phyloP scores from a whole-genome alignment of 2,329 filamentous ascomycete species.

The Uncinocarpus reesii region DNA sequence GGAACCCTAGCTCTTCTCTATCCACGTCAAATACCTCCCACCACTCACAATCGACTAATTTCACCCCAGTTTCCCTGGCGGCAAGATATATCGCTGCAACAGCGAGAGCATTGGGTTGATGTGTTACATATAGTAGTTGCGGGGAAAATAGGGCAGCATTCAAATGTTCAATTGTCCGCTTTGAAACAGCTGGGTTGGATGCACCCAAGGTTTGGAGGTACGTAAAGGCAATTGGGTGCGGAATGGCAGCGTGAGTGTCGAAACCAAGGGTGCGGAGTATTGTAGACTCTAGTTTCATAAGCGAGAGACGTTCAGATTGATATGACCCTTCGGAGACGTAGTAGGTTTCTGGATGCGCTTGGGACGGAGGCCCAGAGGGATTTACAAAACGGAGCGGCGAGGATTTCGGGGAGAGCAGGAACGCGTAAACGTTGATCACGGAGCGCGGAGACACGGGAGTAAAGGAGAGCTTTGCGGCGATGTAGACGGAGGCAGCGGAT shows the following conservation, averaged over 20 bases:
- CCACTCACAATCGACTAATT: constrained; percentile 77
- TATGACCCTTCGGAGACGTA: constrained; percentile 67
- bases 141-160: constrained; percentile 78
- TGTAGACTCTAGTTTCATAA: constrained; percentile 66
- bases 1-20: constrained; percentile 82
- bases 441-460: constrained; percentile 67
- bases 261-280: constrained; percentile 70
- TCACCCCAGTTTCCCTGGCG: constrained; percentile 62
- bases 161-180: constrained; percentile 62
- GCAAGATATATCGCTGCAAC: constrained; percentile 87
- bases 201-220: constrained; percentile 85
- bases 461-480: constrained; percentile 72
- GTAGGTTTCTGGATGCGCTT: constrained; percentile 45
- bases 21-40: constrained; percentile 98
- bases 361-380: constrained; percentile 21
- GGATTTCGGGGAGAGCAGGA: constrained; percentile 54
- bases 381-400: constrained; percentile 44
- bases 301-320: constrained; percentile 49
- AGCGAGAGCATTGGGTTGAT: constrained; percentile 76
- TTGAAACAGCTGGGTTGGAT: constrained; percentile 48
- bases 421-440: constrained; percentile 73
- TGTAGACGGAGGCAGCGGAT: constrained; percentile 70
- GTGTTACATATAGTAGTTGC: constrained; percentile 80
- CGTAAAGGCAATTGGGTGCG: constrained; percentile 76
- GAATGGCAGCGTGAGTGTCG: constrained; percentile 72